Percentiles rank a stretch among this genome's conserved stretches.
Conservation (phyloP, 1,139 yeast species). For the Zygoascus meyerae region DNA sequence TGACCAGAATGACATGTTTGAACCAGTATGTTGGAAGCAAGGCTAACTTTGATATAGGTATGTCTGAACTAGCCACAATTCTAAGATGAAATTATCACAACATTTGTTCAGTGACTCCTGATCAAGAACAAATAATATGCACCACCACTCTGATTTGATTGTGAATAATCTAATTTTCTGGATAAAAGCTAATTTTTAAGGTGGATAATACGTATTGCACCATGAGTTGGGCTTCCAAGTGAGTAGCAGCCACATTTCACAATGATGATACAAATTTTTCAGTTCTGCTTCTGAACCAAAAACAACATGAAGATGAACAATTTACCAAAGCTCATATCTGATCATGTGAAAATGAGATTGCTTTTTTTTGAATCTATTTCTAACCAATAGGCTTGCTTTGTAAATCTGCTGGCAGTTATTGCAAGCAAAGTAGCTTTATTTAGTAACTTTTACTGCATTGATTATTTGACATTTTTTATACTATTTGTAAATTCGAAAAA, state of each 20-base stretch:
- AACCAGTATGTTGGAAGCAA: too few relatives aligned
- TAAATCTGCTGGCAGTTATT: too few relatives aligned
- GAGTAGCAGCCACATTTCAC: neutral
- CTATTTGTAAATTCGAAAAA: too few relatives aligned
- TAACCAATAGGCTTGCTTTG: too few relatives aligned
- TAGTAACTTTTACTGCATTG: too few relatives aligned
- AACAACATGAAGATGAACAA: conserved; percentile 58
- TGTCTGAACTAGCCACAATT: neutral
- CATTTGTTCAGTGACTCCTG: conserved; percentile 45
- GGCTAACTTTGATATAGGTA: conserved; percentile 8
- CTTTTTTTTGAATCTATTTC: too few relatives aligned
- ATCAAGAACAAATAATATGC: conserved; percentile 65
- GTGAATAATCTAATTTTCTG: too few relatives aligned
- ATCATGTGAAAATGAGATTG: neutral
- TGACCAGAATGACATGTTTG: conserved; percentile 33
- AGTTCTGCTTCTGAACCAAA: conserved; percentile 88
- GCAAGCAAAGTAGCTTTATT: too few relatives aligned
- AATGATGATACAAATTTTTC: conserved; percentile 33
- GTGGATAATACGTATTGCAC: neutral
- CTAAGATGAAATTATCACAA: conserved; percentile 32
- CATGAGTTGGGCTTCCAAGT: neutral
- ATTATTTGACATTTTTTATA: too few relatives aligned
- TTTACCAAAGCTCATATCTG: conserved; percentile 39
- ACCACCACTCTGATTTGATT: conserved; percentile 71
- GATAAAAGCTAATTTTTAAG: too few relatives aligned